Conservation (phyloP, 2,329 filamentous ascomycete species). For the Pleomassaria siparia region DNA sequence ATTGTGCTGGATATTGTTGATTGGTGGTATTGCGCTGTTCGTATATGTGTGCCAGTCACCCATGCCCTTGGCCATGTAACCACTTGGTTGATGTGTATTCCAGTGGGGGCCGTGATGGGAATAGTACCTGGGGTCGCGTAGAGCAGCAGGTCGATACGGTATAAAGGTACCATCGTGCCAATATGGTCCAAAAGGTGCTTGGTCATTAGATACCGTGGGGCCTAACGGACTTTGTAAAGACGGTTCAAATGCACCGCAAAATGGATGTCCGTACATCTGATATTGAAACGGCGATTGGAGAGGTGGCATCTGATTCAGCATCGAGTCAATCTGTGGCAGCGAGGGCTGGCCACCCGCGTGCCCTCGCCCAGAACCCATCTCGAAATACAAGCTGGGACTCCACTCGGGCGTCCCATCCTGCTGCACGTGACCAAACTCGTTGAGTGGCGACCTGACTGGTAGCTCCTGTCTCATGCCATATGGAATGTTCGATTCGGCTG, state of each 20-base stretch:
- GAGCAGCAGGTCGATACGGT: conserved; percentile 43
- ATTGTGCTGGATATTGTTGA: conserved; percentile 28
- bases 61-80: conserved; percentile 16
- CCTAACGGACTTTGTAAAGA: conserved; percentile 38
- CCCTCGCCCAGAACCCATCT: conserved; percentile 35
- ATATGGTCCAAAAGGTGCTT: conserved; percentile 44
- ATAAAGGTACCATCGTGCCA: conserved; percentile 46
- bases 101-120: conserved; percentile 32
- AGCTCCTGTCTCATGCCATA: conserved; percentile 40
- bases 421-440: conserved; percentile 16
- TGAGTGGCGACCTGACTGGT: conserved; percentile 33
- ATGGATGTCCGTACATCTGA: conserved; percentile 43
- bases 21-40: conserved; percentile 25
- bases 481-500: conserved; percentile 44
- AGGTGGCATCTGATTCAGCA: conserved; percentile 61
- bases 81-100: conserved; percentile 32
- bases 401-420: conserved; percentile 31
- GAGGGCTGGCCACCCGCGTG: conserved; percentile 45
- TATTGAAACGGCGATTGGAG: conserved; percentile 59
- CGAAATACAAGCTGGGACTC: conserved; percentile 40
- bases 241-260: conserved; percentile 33
- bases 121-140: conserved; percentile 43
- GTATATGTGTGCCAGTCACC: conserved; percentile 25
- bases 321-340: conserved; percentile 60
- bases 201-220: conserved; percentile 45